These are phyloP conservation scores for Clarireedia paspali DNA, from an alignment of 2,329 filamentous ascomycete species.

Conservation along the genomic window DNA sequence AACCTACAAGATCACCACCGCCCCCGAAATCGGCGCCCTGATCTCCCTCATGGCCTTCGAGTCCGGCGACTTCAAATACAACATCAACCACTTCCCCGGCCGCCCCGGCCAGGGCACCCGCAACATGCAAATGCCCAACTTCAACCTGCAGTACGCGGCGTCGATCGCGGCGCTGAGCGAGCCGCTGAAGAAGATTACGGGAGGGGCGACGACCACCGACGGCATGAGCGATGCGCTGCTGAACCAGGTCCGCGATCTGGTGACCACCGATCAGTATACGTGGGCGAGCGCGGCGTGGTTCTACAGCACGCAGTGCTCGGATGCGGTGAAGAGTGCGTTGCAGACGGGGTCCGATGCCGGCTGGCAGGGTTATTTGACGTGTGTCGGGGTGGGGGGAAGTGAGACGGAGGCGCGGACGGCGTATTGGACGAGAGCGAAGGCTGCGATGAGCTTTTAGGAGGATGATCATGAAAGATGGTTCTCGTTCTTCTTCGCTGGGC, in stretches of 20 bases:
- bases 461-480: not conserved
- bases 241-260: slow-evolving; percentile 39
- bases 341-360: slow-evolving; percentile 36
- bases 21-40: slow-evolving; percentile 47
- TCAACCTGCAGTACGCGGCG: slow-evolving; percentile 46
- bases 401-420: slow-evolving; percentile 36
- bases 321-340: slow-evolving; percentile 36
- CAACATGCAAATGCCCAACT: slow-evolving; percentile 54
- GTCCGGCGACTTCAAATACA: slow-evolving; percentile 53
- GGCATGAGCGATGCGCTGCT: slow-evolving; percentile 31
- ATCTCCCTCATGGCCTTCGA: slow-evolving; percentile 56
- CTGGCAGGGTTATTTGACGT: slow-evolving; percentile 46
- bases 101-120: slow-evolving; percentile 53
- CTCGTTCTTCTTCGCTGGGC: not conserved
- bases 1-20: slow-evolving; percentile 41
- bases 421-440: slow-evolving; percentile 42
- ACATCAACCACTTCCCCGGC: slow-evolving; percentile 45
- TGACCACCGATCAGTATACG: slow-evolving; percentile 41
- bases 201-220: slow-evolving; percentile 23
- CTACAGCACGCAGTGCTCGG: slow-evolving; percentile 44
- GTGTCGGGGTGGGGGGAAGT: slow-evolving; percentile 39
- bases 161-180: slow-evolving; percentile 37
- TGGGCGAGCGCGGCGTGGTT: slow-evolving; percentile 58
- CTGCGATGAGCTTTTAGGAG: slow-evolving; percentile 29
- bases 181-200: slow-evolving; percentile 25